phyloP scores from a whole-genome alignment of 768 basidiomycete species.

The Tylopilus sp. region DNA sequence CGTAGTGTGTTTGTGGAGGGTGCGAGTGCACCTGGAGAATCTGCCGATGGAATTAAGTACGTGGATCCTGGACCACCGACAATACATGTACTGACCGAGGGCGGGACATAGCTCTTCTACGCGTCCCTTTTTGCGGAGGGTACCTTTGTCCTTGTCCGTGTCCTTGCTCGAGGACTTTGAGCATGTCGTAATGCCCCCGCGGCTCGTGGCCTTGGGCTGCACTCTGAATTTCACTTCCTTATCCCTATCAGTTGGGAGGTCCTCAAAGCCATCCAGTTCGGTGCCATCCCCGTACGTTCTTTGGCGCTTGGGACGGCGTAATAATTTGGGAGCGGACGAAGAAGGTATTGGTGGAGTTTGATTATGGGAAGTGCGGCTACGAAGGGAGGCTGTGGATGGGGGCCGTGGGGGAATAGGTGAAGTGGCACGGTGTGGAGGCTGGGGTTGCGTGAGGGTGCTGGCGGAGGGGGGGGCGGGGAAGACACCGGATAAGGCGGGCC shows the following conservation, averaged over 20 bases:
- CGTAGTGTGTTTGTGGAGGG: constrained; percentile 53
- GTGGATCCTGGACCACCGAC: neutral
- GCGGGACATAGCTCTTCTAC: constrained; percentile 39
- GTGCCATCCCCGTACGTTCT: constrained; percentile 83
- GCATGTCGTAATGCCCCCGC: constrained; percentile 50
- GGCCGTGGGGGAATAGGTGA: constrained; percentile 62
- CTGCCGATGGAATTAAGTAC: constrained; percentile 7
- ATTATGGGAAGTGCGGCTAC: constrained; percentile 30
- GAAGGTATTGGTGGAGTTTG: constrained; percentile 36
- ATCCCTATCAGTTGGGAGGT: constrained; percentile 82
- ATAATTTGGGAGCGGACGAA: constrained; percentile 55
- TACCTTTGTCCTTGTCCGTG: constrained; percentile 49
- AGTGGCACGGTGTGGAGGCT: constrained; percentile 43
- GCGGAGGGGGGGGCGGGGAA: constrained; percentile 51
- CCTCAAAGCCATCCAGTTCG: constrained; percentile 85
- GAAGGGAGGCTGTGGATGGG: constrained; percentile 51
- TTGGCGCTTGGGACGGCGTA: constrained; percentile 75
- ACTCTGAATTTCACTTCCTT: constrained; percentile 74
- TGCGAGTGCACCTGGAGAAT: constrained; percentile 30
- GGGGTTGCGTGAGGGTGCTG: constrained; percentile 27
- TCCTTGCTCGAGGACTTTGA: constrained; percentile 36
- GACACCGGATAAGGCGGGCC: constrained; percentile 73
- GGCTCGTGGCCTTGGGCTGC: constrained; percentile 65
- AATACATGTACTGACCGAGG: constrained; percentile 37
- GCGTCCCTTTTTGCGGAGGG: constrained; percentile 54